phyloP scores from a whole-genome alignment of 2,329 filamentous ascomycete species.

The Ambrosiella beaveri region DNA sequence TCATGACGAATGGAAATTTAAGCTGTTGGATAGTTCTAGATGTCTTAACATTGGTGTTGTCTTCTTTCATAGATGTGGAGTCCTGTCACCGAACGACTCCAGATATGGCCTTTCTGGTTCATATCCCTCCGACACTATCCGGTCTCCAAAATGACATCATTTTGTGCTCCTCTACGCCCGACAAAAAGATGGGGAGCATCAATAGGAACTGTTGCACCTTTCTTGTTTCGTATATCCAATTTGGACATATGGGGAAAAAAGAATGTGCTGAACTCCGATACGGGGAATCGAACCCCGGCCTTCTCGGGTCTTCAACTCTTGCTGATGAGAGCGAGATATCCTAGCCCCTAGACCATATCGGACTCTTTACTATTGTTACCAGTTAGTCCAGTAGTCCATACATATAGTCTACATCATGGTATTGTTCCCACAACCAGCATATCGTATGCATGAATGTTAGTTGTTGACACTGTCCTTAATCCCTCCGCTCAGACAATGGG shows the following conservation, averaged over 20 bases:
- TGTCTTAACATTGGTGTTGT: too few relatives aligned
- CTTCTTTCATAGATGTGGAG: too few relatives aligned
- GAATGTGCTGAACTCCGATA: slow-evolving; percentile 11
- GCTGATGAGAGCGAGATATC: neutral
- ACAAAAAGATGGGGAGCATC: neutral
- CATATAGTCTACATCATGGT: neutral
- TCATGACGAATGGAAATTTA: too few relatives aligned
- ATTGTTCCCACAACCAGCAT: too few relatives aligned
- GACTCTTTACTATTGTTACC: neutral
- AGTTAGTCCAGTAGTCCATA: neutral
- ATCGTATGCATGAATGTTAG: neutral
- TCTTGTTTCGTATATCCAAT: neutral
- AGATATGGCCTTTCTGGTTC: too few relatives aligned
- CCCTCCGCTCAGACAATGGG: too few relatives aligned
- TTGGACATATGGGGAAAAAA: neutral
- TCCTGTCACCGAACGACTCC: too few relatives aligned
- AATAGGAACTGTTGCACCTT: too few relatives aligned
- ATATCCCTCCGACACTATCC: too few relatives aligned
- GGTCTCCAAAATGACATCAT: too few relatives aligned
- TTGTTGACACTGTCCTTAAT: neutral
- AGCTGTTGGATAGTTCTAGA: too few relatives aligned
- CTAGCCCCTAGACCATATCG: neutral
- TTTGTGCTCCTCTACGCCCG: neutral
- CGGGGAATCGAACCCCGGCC: slow-evolving; percentile 16
- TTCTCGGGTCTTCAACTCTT: slow-evolving; percentile 11